Base-by-base conservation (phyloP, 2,329 filamentous ascomycete genomes). In the Aspergillus fijiensis region DNA sequence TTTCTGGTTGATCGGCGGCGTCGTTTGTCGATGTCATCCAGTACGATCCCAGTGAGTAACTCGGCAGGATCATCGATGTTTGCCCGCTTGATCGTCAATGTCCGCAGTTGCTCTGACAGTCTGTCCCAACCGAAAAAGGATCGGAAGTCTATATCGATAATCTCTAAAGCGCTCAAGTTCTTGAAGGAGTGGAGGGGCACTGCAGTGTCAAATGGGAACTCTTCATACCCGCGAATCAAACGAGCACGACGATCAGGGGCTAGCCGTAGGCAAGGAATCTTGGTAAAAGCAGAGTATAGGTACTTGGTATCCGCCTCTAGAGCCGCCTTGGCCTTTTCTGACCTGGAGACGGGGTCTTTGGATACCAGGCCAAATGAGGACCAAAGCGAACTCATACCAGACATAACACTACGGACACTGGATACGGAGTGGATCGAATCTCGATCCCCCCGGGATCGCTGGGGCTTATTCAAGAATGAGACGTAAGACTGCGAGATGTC, bases 81-180 rank as follows among this genome's bases (percentile, higher is more conserved):
- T 58, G 91, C 94, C 67, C 92, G 87, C 78, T 92, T 96, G 65
- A 99, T 82, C 2, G 91, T 95, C 65, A 99, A 82, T 63, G 92
- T 96, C 61, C 92, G 88, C 63, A 99, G 80, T 75, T 97, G 93
- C 72, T 99, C 95, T 9, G 95, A 90, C 58, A 98, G 79, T 60
- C 90, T 87, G 74, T 99, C 94, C 95, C 95, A 99, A 60, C 95
- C 95, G 77, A 92, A 96, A 78, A 98, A 97, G 69, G 96, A 93
- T 63, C 95, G 87, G 73, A 96, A 97, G 76, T 99, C 95, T 72
- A 98, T 89, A 77, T 96, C 93, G 78, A 89, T 93, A 56, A 99
- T 91, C 76, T 99, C 95, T 65, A 99, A 83, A 23, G 92, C 90
- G 77, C 94, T 94, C 57, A 98, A 81, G 68, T 98, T 99, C 79